phyloP scores from a whole-genome alignment of 148 eudicot species.

The Spergularia bocconei region DNA sequence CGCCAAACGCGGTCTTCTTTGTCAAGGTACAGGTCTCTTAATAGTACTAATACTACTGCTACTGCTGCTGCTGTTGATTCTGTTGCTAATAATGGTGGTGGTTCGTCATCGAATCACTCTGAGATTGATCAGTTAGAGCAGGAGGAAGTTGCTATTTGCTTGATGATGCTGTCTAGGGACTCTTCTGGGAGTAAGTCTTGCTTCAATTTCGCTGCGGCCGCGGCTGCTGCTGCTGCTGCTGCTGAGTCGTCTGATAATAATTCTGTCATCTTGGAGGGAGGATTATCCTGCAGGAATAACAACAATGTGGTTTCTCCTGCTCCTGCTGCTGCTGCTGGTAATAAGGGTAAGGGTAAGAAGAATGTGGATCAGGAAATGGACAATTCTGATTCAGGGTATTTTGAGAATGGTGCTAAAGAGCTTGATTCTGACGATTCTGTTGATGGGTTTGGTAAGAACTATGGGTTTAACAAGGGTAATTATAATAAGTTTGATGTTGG shows the following conservation, averaged over 20 bases:
- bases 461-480: conserved; percentile 30
- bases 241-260: conserved; percentile 73
- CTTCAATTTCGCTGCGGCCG: conserved; percentile 32
- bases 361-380: conserved; percentile 36
- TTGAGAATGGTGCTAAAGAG: conserved; percentile 59
- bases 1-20: conserved; percentile 35
- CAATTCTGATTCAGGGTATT: conserved; percentile 75
- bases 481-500: conserved; percentile 24
- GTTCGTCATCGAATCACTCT: conserved; percentile 53
- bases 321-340: not conserved
- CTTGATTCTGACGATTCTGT: conserved; percentile 74
- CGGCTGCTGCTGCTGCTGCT: conserved; percentile 5
- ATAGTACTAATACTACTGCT: conserved; percentile 19
- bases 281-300: conserved; percentile 40
- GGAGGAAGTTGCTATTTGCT: conserved; percentile 77
- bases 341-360: not conserved
- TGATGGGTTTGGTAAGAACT: conserved; percentile 44
- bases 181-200: conserved; percentile 19
- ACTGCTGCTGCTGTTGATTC: conserved; percentile 5
- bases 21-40: conserved; percentile 45
- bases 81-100: conserved; percentile 13
- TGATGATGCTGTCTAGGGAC: conserved; percentile 91
- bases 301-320: conserved; percentile 1
- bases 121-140: conserved; percentile 71
- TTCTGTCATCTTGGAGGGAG: conserved; percentile 68